A percentile compares a stretch with the other conserved stretches of the same genome.
Evolutionary conservation across 441 rosid genomes (phyloP).

Genomic region (Aleurites moluccanus): DNA sequence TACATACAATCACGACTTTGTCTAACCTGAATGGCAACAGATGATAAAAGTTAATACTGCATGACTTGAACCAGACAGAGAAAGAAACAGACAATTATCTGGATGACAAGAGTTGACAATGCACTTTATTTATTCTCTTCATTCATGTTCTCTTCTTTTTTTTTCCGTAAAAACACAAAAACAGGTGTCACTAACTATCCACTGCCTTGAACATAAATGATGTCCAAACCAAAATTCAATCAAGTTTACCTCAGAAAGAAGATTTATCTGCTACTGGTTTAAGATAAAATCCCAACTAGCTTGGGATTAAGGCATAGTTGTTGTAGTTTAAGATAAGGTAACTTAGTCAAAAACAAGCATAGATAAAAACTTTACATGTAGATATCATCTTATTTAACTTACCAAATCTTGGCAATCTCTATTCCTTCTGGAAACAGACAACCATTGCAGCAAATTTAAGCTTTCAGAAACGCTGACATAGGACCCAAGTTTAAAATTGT

Average conservation of each 20-base stretch:
- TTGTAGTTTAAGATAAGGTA: background rate
- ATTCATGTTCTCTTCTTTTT: background rate
- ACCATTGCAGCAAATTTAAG: slow-evolving; percentile 71
- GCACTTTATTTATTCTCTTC: background rate
- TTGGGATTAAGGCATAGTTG: too few species aligned
- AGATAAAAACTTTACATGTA: background rate
- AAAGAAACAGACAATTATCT: background rate
- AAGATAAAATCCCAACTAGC: background rate
- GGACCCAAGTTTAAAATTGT: slow-evolving; percentile 27
- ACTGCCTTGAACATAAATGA: background rate
- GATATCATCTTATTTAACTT: slow-evolving; percentile 28
- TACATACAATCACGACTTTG: slow-evolving; percentile 90
- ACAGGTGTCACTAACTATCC: background rate
- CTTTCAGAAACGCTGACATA: slow-evolving; percentile 39
- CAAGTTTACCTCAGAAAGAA: background rate
- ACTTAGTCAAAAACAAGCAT: background rate
- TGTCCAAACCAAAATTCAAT: background rate
- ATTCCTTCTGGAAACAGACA: slow-evolving; percentile 97
- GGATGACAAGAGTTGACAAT: background rate
- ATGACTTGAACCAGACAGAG: background rate
- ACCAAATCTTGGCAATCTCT: slow-evolving; percentile 96
- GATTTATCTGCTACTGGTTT: background rate
- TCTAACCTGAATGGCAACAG: slow-evolving; percentile 65
- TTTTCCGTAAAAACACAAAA: background rate
- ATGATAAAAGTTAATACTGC: background rate